Conservation (phyloP, 805 yeast species). For the Starmerella stigmatis region DNA sequence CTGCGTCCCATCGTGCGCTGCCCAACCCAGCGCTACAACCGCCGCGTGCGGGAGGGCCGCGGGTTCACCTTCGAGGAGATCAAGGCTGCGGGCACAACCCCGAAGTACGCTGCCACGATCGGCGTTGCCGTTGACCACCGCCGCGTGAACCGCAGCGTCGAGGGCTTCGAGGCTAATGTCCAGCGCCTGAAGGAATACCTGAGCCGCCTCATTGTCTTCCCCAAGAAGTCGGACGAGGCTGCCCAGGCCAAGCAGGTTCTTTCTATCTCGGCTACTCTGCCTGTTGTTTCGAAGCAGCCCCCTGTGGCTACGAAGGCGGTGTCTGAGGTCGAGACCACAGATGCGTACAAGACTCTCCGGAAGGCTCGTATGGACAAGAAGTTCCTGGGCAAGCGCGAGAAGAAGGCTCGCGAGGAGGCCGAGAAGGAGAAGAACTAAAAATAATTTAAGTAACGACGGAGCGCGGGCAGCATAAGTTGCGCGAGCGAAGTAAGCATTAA, state of each 20-base stretch:
- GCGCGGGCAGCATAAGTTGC: conserved; percentile 4
- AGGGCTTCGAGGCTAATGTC: conserved; percentile 88
- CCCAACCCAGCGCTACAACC: conserved; percentile 98
- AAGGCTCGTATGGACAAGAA: conserved; percentile 89
- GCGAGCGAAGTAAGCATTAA: conserved; percentile 6
- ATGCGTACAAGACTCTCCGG: conserved; percentile 92
- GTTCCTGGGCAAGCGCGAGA: conserved; percentile 91
- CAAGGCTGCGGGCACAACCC: conserved; percentile 84
- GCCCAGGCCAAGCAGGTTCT: conserved; percentile 58
- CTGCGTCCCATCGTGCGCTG: conserved; percentile 98
- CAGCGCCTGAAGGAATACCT: conserved; percentile 94
- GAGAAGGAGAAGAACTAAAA: conserved; percentile 65
- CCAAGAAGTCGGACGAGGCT: conserved; percentile 59
- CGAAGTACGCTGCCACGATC: conserved; percentile 94
- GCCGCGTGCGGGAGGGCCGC: conserved; percentile 99
- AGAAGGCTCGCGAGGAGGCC: conserved; percentile 94
- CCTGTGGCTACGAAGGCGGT: conserved; percentile 86
- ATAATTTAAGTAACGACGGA: conserved; percentile 8
- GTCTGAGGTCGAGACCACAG: conserved; percentile 52
- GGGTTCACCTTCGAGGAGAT: conserved; percentile 97
- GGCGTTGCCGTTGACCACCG: conserved; percentile 99
- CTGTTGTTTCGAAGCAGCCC: conserved; percentile 67
- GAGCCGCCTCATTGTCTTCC: conserved; percentile 91
- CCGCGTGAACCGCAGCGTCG: conserved; percentile 96
- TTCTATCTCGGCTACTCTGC: conserved; percentile 68